A percentile compares a stretch with the other conserved stretches of the same genome.
Conservation (phyloP, 2,329 filamentous ascomycete genomes). For the Leptodontidium sp. region DNA sequence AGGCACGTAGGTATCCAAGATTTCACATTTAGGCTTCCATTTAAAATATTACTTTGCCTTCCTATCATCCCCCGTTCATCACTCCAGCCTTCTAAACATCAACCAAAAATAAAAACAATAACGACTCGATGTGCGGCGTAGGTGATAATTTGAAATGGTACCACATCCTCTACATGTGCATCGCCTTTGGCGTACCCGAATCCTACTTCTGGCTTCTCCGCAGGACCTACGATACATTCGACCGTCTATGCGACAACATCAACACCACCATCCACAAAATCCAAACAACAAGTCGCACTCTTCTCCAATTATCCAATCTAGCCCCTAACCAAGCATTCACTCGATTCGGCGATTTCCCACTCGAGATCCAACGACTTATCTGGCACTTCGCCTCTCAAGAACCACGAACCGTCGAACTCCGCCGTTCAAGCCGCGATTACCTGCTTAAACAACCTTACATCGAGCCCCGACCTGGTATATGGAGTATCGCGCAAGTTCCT, state of each 20-base stretch:
- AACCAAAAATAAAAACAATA: background rate
- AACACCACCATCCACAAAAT: background rate
- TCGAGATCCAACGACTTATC: background rate
- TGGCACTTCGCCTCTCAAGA: background rate
- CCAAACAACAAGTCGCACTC: background rate
- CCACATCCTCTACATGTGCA: background rate
- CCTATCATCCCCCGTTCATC: background rate
- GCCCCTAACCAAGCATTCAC: background rate
- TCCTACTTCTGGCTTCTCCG: background rate
- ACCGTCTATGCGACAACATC: background rate
- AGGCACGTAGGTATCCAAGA: background rate
- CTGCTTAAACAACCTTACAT: background rate
- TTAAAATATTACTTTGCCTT: background rate
- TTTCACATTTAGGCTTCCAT: conserved; percentile 1
- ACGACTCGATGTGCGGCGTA: background rate
- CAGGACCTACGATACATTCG: background rate
- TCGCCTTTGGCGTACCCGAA: background rate
- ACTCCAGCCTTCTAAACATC: background rate
- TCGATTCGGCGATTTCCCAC: background rate
- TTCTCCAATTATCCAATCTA: background rate
- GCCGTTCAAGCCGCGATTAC: background rate
- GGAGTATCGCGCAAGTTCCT: background rate
- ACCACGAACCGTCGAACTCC: background rate
- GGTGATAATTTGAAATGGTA: background rate
- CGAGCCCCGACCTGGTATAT: background rate